Base-by-base conservation (phyloP, 306 rosid species). In the Spatholobus suberectus region DNA sequence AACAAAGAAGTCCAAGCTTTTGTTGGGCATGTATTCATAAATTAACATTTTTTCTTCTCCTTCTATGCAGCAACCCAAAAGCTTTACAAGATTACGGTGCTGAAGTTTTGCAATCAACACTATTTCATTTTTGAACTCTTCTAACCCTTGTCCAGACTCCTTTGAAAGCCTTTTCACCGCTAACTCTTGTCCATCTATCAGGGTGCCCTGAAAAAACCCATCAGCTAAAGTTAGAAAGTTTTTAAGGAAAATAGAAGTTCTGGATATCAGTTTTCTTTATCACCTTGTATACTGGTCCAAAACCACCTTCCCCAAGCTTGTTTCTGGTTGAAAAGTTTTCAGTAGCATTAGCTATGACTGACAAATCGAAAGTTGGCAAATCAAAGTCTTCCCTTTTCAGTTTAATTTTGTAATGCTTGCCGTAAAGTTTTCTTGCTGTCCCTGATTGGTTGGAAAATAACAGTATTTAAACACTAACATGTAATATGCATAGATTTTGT, bases 241-340 rank as follows among this genome's bases (percentile, higher is more conserved):
- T 2, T 14, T 41, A 21, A 6, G 13, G 10, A 38, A 17, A 15
- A 20, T 6, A n/a, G 0, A 65, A 47, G 1, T 12, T 20, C 15
- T 77, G 3, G 5, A 32, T 29, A 44, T 18, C 1, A 0, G 8
- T 17, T 44, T 8, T 13, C 2, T 18, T 6, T 18, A 15, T 62
- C 41, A 85, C 89, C 87, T 54, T 85, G 69, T 88, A 85, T 18
- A 88, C 89, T 0, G 85, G 23, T 67, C 91, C 89, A 35, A 82
- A 88, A 4, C 91, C 89, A 40, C 91, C 91, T 79, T 80, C 79
- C 2, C 89, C 91, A 0, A 88, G 76, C 71, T 75, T 85, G 34
- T 57, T 85, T 8, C 15, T 32, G 4, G n/a, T 24, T n/a, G 91
- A 83, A 78, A 88, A 88, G 21, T 73, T 73, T 23, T 73, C 59